These are phyloP conservation scores for Fagus crenata DNA, from an alignment of 306 rosid genomes.

Conservation along the genomic window DNA sequence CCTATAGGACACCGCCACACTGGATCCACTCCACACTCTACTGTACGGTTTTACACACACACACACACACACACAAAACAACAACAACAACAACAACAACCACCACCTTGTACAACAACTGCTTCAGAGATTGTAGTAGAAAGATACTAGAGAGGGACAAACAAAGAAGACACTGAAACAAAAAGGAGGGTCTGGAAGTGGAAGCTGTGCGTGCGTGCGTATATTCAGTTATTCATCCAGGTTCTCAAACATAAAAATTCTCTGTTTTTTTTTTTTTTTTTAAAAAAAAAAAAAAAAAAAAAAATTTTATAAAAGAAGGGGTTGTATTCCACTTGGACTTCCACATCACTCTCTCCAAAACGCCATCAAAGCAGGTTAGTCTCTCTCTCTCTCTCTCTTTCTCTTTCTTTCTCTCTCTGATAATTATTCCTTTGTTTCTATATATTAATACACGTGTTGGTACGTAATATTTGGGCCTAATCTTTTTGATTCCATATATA, in stretches of 20 bases:
- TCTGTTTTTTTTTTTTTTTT: constrained; percentile 36
- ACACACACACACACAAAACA: constrained; percentile 8
- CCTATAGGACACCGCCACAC: constrained; percentile 42
- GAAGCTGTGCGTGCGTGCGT: background rate
- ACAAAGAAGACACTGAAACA: background rate
- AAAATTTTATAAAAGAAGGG: constrained; percentile 8
- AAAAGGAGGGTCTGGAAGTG: background rate
- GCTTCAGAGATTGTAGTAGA: background rate
- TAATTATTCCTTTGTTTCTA: background rate
- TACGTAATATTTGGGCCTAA: background rate
- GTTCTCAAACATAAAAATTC: constrained; percentile 21
- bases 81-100: background rate
- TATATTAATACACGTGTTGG: background rate
- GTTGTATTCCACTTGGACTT: constrained; percentile 65
- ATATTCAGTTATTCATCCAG: background rate
- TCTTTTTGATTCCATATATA: too few species aligned
- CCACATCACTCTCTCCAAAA: constrained; percentile 56
- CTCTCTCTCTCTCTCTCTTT: constrained; percentile 35
- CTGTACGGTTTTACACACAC: background rate
- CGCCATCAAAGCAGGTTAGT: constrained; percentile 63
- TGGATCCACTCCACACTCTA: constrained; percentile 17
- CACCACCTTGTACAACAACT: background rate
- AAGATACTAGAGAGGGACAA: background rate
- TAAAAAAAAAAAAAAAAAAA: background rate
- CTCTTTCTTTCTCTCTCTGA: constrained; percentile 22